These are phyloP conservation scores for Rugonectria rugulosa DNA, from an alignment of 2,329 filamentous ascomycete genomes.

Conservation along the genomic window DNA sequence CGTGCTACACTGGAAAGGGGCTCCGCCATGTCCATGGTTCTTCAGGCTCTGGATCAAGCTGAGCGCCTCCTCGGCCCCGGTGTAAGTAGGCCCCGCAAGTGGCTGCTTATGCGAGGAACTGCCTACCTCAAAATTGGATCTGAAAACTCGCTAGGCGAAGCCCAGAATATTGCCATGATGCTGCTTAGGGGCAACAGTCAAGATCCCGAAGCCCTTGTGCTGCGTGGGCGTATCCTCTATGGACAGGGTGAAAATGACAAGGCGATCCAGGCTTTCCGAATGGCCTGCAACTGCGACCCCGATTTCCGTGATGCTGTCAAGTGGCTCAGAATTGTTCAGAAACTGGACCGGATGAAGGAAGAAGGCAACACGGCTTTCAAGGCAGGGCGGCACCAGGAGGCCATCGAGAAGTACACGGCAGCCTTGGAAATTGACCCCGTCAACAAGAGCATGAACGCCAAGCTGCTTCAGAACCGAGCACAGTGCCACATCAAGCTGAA, in stretches of 20 bases:
- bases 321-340: conserved; percentile 88
- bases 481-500: conserved; percentile 85
- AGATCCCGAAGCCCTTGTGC: conserved; percentile 91
- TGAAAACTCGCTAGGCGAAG: conserved; percentile 86
- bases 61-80: conserved; percentile 78
- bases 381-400: conserved; percentile 77
- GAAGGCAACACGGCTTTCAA: conserved; percentile 94
- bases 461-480: conserved; percentile 92
- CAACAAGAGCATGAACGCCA: conserved; percentile 93
- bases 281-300: conserved; percentile 88
- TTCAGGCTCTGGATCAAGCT: conserved; percentile 91
- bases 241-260: conserved; percentile 94
- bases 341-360: conserved; percentile 91
- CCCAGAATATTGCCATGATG: conserved; percentile 89
- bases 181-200: conserved; percentile 86
- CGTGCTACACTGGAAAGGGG: conserved; percentile 78
- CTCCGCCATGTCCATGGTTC: conserved; percentile 86
- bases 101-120: conserved; percentile 91
- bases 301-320: conserved; percentile 90
- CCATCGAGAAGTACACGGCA: conserved; percentile 83
- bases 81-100: conserved; percentile 87
- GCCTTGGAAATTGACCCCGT: conserved; percentile 85
- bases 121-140: conserved; percentile 93
- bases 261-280: conserved; percentile 89
- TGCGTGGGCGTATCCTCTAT: conserved; percentile 88